These are phyloP conservation scores for Pseudogymnoascus sp. DNA, from an alignment of 2,329 filamentous ascomycete species.

Conservation along the genomic window DNA sequence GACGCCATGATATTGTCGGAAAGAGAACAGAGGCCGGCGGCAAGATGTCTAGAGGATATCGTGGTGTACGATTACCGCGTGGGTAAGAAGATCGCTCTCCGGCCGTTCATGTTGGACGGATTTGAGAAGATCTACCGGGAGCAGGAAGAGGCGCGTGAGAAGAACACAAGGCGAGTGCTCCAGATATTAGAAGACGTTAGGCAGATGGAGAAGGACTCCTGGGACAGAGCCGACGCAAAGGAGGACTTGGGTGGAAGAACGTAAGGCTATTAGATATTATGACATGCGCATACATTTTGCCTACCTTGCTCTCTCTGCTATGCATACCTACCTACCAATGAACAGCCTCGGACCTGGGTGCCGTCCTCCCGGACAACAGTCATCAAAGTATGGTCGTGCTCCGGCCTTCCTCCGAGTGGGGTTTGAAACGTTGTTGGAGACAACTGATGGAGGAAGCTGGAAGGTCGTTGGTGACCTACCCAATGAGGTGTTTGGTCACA, in stretches of 20 bases:
- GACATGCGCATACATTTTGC: background rate
- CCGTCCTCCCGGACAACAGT: background rate
- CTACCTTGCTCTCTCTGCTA: background rate
- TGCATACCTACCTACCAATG: background rate
- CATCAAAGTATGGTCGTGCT: background rate
- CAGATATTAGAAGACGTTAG: constrained; percentile 52
- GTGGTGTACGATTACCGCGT: constrained; percentile 68
- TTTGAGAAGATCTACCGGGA: constrained; percentile 52
- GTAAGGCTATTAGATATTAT: background rate
- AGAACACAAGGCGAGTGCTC: constrained; percentile 46
- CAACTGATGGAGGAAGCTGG: background rate
- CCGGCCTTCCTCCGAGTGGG: background rate
- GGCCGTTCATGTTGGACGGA: constrained; percentile 53
- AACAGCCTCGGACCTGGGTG: background rate
- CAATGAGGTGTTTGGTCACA: background rate
- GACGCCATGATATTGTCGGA: constrained; percentile 68
- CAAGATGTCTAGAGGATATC: constrained; percentile 69
- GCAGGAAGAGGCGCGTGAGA: constrained; percentile 52
- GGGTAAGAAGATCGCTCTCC: constrained; percentile 49
- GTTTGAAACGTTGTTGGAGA: background rate
- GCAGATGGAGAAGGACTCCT: constrained; percentile 62
- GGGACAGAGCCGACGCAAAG: constrained; percentile 64
- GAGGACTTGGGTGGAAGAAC: constrained; percentile 52
- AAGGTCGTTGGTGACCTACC: background rate
- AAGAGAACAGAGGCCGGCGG: constrained; percentile 62